These are phyloP conservation scores for Arthrinium phaeospermum DNA, from an alignment of 2,329 filamentous ascomycete species.

Conservation along the genomic window DNA sequence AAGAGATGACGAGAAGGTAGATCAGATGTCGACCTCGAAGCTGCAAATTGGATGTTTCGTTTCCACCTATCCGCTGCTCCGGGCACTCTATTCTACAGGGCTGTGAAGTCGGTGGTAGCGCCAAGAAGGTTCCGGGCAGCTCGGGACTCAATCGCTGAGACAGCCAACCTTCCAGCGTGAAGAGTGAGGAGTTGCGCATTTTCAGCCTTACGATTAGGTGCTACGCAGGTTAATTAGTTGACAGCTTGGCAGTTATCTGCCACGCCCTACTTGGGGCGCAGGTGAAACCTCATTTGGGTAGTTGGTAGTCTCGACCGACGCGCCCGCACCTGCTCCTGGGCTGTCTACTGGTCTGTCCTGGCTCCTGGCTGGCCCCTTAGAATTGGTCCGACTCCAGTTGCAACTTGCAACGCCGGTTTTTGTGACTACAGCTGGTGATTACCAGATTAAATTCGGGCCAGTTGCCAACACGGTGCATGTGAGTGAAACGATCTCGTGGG, in stretches of 20 bases:
- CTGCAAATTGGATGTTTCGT: not conserved
- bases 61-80: not conserved
- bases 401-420: not conserved
- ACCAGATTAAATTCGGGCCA: not conserved
- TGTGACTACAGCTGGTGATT: not conserved
- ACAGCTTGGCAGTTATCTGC: constrained; percentile 5
- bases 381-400: not conserved
- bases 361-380: not conserved
- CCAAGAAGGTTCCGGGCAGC: constrained; percentile 1
- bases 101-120: not conserved
- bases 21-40: not conserved
- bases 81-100: not conserved
- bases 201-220: not conserved
- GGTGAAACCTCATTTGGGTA: not conserved
- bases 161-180: not conserved
- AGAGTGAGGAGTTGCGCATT: not conserved
- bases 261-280: not conserved
- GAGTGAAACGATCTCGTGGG: constrained; percentile 15
- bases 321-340: not conserved
- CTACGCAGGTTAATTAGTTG: not conserved
- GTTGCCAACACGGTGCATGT: constrained; percentile 6
- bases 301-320: not conserved
- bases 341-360: not conserved
- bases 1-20: constrained; percentile 4
- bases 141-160: not conserved